A percentile compares a stretch with the other conserved stretches of the same genome.
These are phyloP conservation scores for Lonicera japonica DNA, from an alignment of 129 eudicot genomes.

Conservation along the genomic window DNA sequence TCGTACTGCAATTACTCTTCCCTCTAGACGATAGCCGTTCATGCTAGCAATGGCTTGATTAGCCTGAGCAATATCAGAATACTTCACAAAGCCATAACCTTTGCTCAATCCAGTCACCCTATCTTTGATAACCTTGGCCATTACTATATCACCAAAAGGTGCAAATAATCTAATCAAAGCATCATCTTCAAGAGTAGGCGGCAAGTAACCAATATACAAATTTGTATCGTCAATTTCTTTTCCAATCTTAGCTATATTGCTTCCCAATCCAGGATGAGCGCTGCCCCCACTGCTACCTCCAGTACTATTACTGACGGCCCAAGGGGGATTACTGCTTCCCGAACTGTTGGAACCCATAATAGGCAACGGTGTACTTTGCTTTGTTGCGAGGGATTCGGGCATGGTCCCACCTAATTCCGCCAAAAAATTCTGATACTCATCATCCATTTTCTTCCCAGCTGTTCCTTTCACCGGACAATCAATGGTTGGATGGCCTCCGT, in stretches of 20 bases:
- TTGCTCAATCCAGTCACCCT: conserved; percentile 64
- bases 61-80: conserved; percentile 63
- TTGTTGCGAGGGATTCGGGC: conserved; percentile 48
- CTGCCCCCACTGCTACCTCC: conserved; percentile 31
- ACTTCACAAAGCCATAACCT: conserved; percentile 93
- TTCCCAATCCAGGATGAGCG: conserved; percentile 60
- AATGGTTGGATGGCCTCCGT: conserved; percentile 93
- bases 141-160: conserved; percentile 80
- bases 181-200: conserved; percentile 86
- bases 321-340: conserved; percentile 57
- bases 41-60: conserved; percentile 74
- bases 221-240: conserved; percentile 83
- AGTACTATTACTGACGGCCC: conserved; percentile 28
- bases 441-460: conserved; percentile 87
- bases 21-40: conserved; percentile 83
- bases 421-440: conserved; percentile 79
- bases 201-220: conserved; percentile 80
- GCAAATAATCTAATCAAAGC: conserved; percentile 61
- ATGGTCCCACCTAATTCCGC: conserved; percentile 87
- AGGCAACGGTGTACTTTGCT: conserved; percentile 37
- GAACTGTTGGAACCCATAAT: conserved; percentile 45
- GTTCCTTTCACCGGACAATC: conserved; percentile 90
- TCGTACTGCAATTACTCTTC: conserved; percentile 85
- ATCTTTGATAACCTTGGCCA: conserved; percentile 93
- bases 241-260: conserved; percentile 39